Evolutionary conservation across 2,329 filamentous ascomycete species (phyloP).

Genomic region (Trematosphaeria pertusa): DNA sequence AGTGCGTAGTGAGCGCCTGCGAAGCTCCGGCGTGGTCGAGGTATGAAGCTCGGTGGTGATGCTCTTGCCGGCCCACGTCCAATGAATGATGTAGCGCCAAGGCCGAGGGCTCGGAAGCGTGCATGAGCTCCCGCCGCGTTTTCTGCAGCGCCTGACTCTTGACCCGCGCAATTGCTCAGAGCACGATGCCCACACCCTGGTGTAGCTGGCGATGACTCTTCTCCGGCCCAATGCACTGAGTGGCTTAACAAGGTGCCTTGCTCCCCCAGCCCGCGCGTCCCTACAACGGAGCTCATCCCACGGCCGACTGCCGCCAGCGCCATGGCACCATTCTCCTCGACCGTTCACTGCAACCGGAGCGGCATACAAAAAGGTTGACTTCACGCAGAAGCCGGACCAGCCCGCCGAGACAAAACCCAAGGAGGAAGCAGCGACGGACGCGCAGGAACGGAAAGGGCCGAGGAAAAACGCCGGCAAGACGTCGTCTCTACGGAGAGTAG

Average conservation of each 20-base stretch:
- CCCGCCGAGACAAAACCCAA: conserved; percentile 12
- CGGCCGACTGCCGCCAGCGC: not conserved
- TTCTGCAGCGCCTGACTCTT: too few relatives aligned
- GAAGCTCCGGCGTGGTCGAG: conserved; percentile 25
- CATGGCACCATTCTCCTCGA: conserved; percentile 15
- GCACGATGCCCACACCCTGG: conserved; percentile 24
- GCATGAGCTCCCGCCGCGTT: conserved; percentile 3
- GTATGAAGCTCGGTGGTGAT: conserved; percentile 31
- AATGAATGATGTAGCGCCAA: conserved; percentile 42
- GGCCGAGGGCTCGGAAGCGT: conserved; percentile 17
- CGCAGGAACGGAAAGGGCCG: conserved; percentile 25
- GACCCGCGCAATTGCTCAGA: conserved; percentile 1
- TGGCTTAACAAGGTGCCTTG: conserved; percentile 31
- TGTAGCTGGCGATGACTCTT: conserved; percentile 32
- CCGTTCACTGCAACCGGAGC: conserved; percentile 23
- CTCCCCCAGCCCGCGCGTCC: conserved; percentile 13
- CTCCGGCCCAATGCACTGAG: conserved; percentile 28
- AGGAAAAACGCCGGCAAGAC: conserved; percentile 43
- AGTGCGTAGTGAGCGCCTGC: conserved; percentile 24
- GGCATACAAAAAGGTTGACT: conserved; percentile 32
- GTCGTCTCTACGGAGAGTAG: conserved; percentile 79
- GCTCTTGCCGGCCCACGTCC: conserved; percentile 26
- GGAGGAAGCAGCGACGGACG: conserved; percentile 19
- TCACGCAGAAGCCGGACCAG: conserved; percentile 28
- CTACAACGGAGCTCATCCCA: conserved; percentile 13